Evolutionary conservation across 352 stramenopile species (phyloP).

Genomic region (Globisporangium nunn): DNA sequence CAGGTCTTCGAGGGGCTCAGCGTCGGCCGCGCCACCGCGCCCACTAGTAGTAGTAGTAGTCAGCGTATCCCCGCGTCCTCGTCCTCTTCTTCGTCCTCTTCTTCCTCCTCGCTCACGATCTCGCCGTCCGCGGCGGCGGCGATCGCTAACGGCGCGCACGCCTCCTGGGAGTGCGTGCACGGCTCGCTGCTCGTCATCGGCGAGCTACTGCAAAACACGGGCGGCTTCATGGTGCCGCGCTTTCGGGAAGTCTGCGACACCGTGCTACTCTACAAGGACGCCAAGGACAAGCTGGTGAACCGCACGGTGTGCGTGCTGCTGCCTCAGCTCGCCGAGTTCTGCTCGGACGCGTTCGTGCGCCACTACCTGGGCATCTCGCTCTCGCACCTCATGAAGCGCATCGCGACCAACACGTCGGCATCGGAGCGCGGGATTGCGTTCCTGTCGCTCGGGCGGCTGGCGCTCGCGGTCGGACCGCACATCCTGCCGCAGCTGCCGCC

Average conservation of each 20-base stretch:
- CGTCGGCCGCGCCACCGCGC: background rate
- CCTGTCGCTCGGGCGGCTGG: conserved; percentile 88
- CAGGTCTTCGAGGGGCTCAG: conserved; percentile 82
- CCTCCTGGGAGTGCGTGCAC: conserved; percentile 84
- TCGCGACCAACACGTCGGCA: conserved; percentile 46
- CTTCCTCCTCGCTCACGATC: conserved; percentile 5
- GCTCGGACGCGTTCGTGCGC: conserved; percentile 90
- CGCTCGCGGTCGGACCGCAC: conserved; percentile 86
- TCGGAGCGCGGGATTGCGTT: conserved; percentile 86
- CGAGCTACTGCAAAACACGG: conserved; percentile 92
- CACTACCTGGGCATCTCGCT: conserved; percentile 88
- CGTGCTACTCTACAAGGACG: conserved; percentile 90
- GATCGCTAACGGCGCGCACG: conserved; percentile 13
- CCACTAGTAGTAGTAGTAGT: background rate
- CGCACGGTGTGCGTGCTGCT: conserved; percentile 82
- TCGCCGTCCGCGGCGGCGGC: conserved; percentile 2
- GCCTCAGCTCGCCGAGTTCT: conserved; percentile 91
- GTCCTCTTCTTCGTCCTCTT: background rate
- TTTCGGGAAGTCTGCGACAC: conserved; percentile 95
- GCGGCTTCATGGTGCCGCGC: conserved; percentile 95
- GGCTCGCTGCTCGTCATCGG: conserved; percentile 94
- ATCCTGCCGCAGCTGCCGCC: conserved; percentile 74
- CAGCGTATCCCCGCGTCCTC: too few relatives aligned
- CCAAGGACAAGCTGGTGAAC: conserved; percentile 83
- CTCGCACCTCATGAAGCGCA: conserved; percentile 77